Evolutionary conservation across 306 rosid genomes (phyloP), one percentile per base, ranked within the genome.

Genomic region (Hippophae tibetana): DNA sequence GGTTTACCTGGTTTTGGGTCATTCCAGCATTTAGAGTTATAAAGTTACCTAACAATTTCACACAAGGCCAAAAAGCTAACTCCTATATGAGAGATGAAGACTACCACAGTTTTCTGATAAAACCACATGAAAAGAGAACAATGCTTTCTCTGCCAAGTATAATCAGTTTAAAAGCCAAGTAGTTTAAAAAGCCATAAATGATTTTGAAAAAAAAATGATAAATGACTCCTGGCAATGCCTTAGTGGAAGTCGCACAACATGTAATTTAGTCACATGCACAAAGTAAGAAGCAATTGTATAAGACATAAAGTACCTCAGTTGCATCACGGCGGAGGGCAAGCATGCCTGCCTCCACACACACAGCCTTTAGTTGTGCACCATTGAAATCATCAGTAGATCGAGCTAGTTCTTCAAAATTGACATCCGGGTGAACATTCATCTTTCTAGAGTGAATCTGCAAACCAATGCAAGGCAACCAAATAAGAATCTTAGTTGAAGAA

Each of bases 321-420:
- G 98, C 98, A 73, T 92, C 98, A 8, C 98, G 96, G 31, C 98
- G 96, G 6, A 92, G 88, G 64, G 98, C 95, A 12, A 87, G 80
- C 89, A 92, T 92, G 77, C 96, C 98, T 23, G 98, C 98, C 79
- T 92, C 98, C 48, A 87, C 95, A 18, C 96, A 92, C 41, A 92
- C 98, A 11, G 96, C 98, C 68, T 92, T 92, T 27, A 92, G 75
- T 58, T 92, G 98, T 14, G 98, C 98, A 8, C 96, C 98, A 13
- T 92, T 92, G 75, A 92, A 92, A 61, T 92, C 98, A 68, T 87
- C 98, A 1, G 98, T 92, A 13, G 98, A 87, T 44, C 95, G 89
- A 57, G 98, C 98, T 5, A 92, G 69, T 62, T 92, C 98, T 78
- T 87, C 95, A 68, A 92, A 87, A 73, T 92, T 92, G 58, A 92